Evolutionary conservation across 352 stramenopile genomes (phyloP).

Genomic region (Halophytophthora polymorphica): DNA sequence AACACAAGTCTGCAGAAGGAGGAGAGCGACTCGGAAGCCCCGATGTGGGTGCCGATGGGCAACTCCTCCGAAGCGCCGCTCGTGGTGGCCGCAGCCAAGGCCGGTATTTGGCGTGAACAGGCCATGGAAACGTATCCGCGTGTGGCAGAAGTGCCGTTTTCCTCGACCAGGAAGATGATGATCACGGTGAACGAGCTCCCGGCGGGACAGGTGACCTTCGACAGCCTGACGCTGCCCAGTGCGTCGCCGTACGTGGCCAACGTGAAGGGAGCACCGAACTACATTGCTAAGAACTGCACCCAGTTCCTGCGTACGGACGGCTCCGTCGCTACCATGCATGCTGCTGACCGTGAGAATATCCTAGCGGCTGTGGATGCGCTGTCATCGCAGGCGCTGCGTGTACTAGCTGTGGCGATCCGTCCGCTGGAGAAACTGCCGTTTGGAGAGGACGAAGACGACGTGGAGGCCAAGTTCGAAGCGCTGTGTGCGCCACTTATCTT

Average conservation of each 20-base stretch:
- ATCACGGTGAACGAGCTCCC: conserved; percentile 62
- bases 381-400: conserved; percentile 71
- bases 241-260: conserved; percentile 49
- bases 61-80: conserved; percentile 73
- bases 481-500: conserved; percentile 85
- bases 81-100: conserved; percentile 60
- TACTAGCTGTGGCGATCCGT: conserved; percentile 89
- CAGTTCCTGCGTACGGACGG: conserved; percentile 46
- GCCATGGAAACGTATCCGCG: conserved; percentile 54
- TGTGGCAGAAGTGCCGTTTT: conserved; percentile 90
- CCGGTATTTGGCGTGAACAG: conserved; percentile 49
- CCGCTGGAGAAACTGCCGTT: conserved; percentile 44
- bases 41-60: conserved; percentile 53
- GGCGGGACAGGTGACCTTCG: conserved; percentile 24
- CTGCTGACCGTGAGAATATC: conserved; percentile 31
- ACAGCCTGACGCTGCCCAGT: conserved; percentile 34
- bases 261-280: conserved; percentile 70
- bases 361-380: conserved; percentile 54
- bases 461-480: conserved; percentile 53
- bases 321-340: conserved; percentile 32
- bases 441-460: conserved; percentile 43
- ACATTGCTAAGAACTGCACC: conserved; percentile 57
- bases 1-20: conserved; percentile 69
- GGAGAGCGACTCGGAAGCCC: conserved; percentile 30
- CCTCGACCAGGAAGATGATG: conserved; percentile 94